Percentiles rank a stretch among this genome's conserved stretches.
Evolutionary conservation across 2,329 filamentous ascomycete species (phyloP).

Genomic region (Colletotrichum shisoi): DNA sequence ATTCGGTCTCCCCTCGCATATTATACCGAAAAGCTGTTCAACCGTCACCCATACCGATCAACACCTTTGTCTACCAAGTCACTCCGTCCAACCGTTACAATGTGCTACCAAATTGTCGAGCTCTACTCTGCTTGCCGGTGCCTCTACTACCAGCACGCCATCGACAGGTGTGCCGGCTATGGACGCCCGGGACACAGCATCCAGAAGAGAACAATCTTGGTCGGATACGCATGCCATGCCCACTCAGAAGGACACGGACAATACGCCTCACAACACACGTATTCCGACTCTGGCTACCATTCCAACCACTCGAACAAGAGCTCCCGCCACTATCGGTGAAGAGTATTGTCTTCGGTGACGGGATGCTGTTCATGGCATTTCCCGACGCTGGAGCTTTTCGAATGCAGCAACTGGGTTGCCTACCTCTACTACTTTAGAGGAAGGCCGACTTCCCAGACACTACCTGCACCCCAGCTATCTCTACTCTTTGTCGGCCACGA

Average conservation of each 20-base stretch:
- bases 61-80: background rate
- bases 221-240: conserved; percentile 8
- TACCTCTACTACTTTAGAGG: conserved; percentile 59
- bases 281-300: conserved; percentile 8
- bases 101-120: conserved; percentile 6
- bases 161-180: conserved; percentile 6
- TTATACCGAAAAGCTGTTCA: background rate
- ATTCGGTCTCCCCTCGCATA: conserved; percentile 16
- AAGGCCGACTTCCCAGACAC: conserved; percentile 47
- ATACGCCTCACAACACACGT: conserved; percentile 49
- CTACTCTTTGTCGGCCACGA: conserved; percentile 58
- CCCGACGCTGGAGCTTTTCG: conserved; percentile 54
- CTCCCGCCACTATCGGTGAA: conserved; percentile 60
- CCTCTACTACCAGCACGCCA: conserved; percentile 13
- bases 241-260: conserved; percentile 43
- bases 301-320: conserved; percentile 53
- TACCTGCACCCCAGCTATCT: conserved; percentile 59
- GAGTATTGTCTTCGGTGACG: conserved; percentile 60
- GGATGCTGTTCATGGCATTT: conserved; percentile 54
- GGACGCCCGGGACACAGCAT: conserved; percentile 4
- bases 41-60: background rate
- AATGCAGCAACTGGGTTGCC: conserved; percentile 56
- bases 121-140: conserved; percentile 11
- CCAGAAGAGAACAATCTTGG: conserved; percentile 6
- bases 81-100: conserved; percentile 42